Percentiles rank a stretch among this genome's conserved stretches.
Evolutionary conservation across 164 flowering plant species (phyloP).

Genomic region (Stephania cephalantha): DNA sequence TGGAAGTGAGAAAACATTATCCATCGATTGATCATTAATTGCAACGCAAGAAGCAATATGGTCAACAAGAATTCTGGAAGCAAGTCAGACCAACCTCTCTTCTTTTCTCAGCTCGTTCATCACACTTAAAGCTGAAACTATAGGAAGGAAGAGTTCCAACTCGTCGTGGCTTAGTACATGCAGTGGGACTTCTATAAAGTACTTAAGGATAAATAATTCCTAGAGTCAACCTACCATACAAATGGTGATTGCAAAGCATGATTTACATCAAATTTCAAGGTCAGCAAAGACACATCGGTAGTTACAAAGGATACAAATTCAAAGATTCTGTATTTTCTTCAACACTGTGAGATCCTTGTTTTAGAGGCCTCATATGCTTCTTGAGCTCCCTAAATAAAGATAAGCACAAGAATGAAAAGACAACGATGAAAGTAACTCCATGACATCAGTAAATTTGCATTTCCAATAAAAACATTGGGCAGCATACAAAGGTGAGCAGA

Average conservation of each 20-base stretch:
- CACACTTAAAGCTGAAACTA: constrained; percentile 73
- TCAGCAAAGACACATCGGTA: background rate
- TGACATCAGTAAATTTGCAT: background rate
- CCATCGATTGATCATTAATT: constrained; percentile 2
- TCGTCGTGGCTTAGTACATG: constrained; percentile 41
- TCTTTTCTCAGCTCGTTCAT: constrained; percentile 92
- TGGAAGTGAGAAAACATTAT: background rate
- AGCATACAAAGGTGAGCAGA: background rate
- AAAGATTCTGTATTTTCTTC: constrained; percentile 37
- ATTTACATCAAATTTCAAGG: constrained; percentile 1
- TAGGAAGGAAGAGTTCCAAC: constrained; percentile 64
- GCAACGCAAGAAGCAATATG: background rate
- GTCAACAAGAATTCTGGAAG: background rate
- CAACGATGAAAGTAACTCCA: background rate
- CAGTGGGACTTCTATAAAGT: constrained; percentile 44
- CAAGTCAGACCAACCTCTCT: constrained; percentile 58
- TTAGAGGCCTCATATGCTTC: constrained; percentile 39
- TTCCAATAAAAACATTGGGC: background rate
- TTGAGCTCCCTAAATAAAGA: constrained; percentile 50
- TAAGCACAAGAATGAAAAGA: constrained; percentile 15
- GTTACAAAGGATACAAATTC: constrained; percentile 52
- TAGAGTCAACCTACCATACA: background rate
- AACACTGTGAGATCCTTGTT: constrained; percentile 30
- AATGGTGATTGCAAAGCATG: background rate
- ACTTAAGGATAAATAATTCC: constrained; percentile 38